Conservation (phyloP, 345 rosid genomes). For the Noccaea caerulescens region DNA sequence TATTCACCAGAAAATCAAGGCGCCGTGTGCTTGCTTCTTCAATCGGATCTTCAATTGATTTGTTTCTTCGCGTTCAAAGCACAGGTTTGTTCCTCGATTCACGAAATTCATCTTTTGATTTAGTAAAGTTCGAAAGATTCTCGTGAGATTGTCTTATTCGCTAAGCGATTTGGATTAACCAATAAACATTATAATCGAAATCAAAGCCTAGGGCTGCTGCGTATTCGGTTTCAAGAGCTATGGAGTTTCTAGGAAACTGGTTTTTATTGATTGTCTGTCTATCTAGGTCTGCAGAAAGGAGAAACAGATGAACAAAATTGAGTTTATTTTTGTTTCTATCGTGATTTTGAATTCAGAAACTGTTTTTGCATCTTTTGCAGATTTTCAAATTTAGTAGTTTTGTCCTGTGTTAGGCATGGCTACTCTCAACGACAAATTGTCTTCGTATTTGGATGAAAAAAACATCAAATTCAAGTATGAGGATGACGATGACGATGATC, state of each 20-base stretch:
- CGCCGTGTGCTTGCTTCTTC: constrained; percentile 36
- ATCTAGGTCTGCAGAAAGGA: not conserved
- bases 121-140: not conserved
- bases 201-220: constrained; percentile 16
- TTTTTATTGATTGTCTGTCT: not conserved
- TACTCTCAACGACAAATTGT: constrained; percentile 44
- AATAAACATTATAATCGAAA: constrained; percentile 4
- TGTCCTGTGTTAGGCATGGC: constrained; percentile 44
- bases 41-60: constrained; percentile 11
- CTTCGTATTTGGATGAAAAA: constrained; percentile 43
- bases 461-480: constrained; percentile 29
- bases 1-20: not conserved
- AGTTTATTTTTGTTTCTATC: not conserved
- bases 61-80: not conserved
- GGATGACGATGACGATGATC: constrained; percentile 24
- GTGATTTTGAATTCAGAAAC: not conserved
- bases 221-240: not conserved
- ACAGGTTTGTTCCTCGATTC: constrained; percentile 3
- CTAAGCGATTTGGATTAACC: not conserved
- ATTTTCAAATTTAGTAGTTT: not conserved
- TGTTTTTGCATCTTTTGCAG: constrained; percentile 17
- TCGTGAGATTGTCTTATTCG: not conserved
- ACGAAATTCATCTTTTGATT: not conserved
- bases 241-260: not conserved
- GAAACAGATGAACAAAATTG: not conserved